These are phyloP conservation scores for Talaromyces thailandensis DNA, from an alignment of 495 filamentous ascomycete genomes.

Conservation along the genomic window DNA sequence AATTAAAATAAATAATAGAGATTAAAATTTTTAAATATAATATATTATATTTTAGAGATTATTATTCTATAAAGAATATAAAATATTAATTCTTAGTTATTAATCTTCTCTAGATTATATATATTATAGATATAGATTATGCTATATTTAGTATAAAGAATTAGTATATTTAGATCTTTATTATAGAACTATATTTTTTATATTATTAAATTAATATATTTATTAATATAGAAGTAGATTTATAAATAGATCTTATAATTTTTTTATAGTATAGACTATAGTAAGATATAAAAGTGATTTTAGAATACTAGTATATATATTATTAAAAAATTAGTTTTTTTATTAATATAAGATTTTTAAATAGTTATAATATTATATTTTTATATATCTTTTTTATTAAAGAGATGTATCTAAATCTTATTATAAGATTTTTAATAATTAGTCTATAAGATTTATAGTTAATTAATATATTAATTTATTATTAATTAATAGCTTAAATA, in stretches of 20 bases:
- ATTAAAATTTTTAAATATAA: background rate
- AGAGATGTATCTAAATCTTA: background rate
- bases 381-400: conserved; percentile 1
- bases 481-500: background rate
- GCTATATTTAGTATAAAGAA: background rate
- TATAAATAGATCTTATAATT: conserved; percentile 5
- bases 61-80: background rate
- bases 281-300: background rate
- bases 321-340: background rate
- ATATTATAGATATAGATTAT: background rate
- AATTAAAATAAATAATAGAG: background rate
- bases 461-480: background rate
- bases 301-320: background rate
- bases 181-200: conserved; percentile 5
- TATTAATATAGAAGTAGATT: conserved; percentile 7
- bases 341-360: conserved; percentile 4
- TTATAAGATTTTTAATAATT: background rate
- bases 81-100: background rate
- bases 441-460: background rate
- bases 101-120: background rate
- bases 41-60: background rate
- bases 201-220: conserved; percentile 6
- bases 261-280: conserved; percentile 2
- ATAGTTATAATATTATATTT: conserved; percentile 10
- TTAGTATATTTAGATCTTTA: background rate